Evolutionary conservation across 1,284 basidiomycete species (phyloP), one percentile per base, ranked within the genome.

Genomic region (Fomitopsis schrenkii): DNA sequence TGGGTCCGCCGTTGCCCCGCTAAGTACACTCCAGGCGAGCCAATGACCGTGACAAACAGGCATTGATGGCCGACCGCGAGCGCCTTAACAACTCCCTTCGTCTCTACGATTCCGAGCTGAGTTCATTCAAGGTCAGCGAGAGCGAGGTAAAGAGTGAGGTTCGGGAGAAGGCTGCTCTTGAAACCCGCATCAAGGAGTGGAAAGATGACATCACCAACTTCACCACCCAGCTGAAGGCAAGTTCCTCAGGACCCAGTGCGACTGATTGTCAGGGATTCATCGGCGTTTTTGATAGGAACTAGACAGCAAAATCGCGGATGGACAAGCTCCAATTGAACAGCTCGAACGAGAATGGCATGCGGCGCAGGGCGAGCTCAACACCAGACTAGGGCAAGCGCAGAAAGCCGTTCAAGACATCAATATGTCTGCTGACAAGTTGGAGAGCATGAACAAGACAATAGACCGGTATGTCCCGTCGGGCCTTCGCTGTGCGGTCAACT

Each of bases 1-100:
- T 38, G 42, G 26, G 26, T 17, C 12, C 22, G n/a, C 44, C 46
- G 14, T 28, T 35, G 50, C 28, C 19, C 55, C 2, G 54, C 15
- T 58, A 48, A 30, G 50, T 38, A 40, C 61, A 19, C 33, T 22
- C 53, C 64, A 95, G 93, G 50, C 91, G 90, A 58, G 74, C 79
- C 41, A 81, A 85, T 59, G 90, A 94, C 59, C 81, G 87, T 55
- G 91, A 94, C 64, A 85, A 83, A 67, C 81, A 86, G 65, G 71
- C 74, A 14, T 67, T 93, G 30, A 76, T 77, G 58, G 76, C 77
- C 0, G 92, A 94, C 61, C 82, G 85, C 55, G 93, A 95, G 38
- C 83, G 85, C 38, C 86, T 87, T 68, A 79, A 79, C 58, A 80
- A 79, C 54, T 72, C 79, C 6, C 71, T 87, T n/a, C 80, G 88